Base-by-base conservation (phyloP, 2,329 filamentous ascomycete genomes). In the Tolypocladium sp. region DNA sequence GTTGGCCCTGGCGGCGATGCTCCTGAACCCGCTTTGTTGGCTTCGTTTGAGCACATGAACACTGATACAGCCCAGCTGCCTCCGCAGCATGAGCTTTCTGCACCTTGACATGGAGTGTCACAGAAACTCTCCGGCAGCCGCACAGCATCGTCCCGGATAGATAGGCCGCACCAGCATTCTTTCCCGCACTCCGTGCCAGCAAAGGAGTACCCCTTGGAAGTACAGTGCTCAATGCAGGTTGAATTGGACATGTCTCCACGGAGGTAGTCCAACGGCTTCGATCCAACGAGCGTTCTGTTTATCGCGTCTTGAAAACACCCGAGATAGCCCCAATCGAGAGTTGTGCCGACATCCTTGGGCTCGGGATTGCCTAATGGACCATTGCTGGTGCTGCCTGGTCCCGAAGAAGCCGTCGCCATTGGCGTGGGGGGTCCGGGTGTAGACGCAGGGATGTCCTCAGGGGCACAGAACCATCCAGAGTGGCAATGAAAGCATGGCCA, bases 101-200 rank as follows among this genome's bases (percentile, higher is more conserved):
- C 46, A 1, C 63, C 65, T 46, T 63, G 60, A 46, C 66, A 70
- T 4, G 63, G 57, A 22, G 60, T 63, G 37, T 61, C 59, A 38
- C 68, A 71, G 27, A 62, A 65, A 5, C 54, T 61, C 30, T 68
- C 66, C 3, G 68, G 67, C 20, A 69, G 57, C 40, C 63, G 60
- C 25, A 67, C 58, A 3, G 63, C 63, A 54, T 67, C 63, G 55
- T 63, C 62, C 5, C 61, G 65, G 40, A 70, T 65, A 3, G 60
- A 60, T 13, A 64, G 63, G 40, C 74, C 77, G 62, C 80, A 85
- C 72, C 77, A 84, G 66, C 82, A 84, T 64, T 84, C 77, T 25
- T 69, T 67, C 9, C 71, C 72, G 61, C 77, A 79, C 65, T 84
- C 79, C 0, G 81, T 71, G 7, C 81, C 81, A 6, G 80, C 80